phyloP scores from a whole-genome alignment of 164 flowering plant species.

The Chimonanthus salicifolius region DNA sequence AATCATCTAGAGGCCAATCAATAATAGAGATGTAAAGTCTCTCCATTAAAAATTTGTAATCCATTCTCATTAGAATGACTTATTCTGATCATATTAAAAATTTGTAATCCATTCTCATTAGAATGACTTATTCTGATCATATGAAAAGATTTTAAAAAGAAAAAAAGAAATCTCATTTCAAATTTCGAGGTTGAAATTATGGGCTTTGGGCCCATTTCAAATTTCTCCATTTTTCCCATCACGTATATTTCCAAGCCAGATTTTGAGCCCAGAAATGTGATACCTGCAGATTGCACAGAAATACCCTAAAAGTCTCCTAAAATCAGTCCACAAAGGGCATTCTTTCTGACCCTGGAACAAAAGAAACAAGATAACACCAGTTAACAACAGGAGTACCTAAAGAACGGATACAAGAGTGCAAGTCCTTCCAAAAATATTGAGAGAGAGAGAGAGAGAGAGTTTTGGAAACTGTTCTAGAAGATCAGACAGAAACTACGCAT shows the following conservation, averaged over 20 bases:
- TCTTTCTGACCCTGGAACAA: background rate
- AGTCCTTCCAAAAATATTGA: background rate
- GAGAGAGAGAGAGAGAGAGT: background rate
- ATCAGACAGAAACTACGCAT: background rate
- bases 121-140: too few relatives aligned
- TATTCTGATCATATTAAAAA: too few relatives aligned
- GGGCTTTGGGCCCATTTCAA: too few relatives aligned
- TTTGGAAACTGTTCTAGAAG: background rate
- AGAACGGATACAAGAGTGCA: background rate
- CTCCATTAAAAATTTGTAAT: too few relatives aligned
- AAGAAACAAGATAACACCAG: background rate
- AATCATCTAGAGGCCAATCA: too few relatives aligned
- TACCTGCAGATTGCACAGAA: background rate
- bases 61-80: too few relatives aligned
- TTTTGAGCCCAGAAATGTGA: background rate
- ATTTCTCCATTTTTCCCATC: background rate
- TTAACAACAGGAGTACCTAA: background rate
- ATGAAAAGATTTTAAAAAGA: too few relatives aligned
- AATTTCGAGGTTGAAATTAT: too few relatives aligned
- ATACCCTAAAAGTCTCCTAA: background rate
- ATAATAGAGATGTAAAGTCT: too few relatives aligned
- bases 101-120: too few relatives aligned
- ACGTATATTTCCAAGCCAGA: too few relatives aligned
- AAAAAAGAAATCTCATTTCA: too few relatives aligned
- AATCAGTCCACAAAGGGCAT: background rate